Evolutionary conservation across 2,329 filamentous ascomycete species (phyloP), one percentile per base, ranked within the genome.

Genomic region (Cladosporium austrohemisphaericum): DNA sequence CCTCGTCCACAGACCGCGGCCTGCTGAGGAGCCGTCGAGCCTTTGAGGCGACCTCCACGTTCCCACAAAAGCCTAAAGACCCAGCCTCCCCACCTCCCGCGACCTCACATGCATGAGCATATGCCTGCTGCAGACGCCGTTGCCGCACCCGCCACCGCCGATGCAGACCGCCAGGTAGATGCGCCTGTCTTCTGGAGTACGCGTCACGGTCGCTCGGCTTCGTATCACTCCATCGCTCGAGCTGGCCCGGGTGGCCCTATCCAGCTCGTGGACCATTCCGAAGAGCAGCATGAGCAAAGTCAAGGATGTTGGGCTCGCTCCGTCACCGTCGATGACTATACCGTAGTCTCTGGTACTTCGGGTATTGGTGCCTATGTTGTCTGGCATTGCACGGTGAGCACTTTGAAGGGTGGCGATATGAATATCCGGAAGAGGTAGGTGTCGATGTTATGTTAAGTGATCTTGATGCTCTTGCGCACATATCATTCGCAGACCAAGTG

Each of bases 331-430:
- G 76, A 82, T 49, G 80, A 83, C 60, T 77, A 83, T 68, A 75
- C 78, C 26, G 73, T 85, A 55, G 76, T 85, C 23, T 74, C 76
- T 53, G 81, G 80, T 7, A 76, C 72, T 44, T 71, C 76, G 3
- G 78, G 78, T 5, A 71, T 84, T 40, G 92, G 92, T n/a, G 87
- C 91, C 2, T 98, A 97, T 71, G 88, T 96, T 1, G 90, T 95
- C 6, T 98, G 88, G 88, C 93, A 89, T 64, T 90, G 93, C 61
- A 82, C 78, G 40, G 88, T 98, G 36, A 84, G 93, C 66, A 96
- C 90, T 3, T 72, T 97, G 43, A 85, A 83, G 68, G 89, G 58
- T 60, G 68, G 56, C 56, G 59, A 52, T 50, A 50, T 65, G 50
- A 57, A 52, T 33, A 53, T 68, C 6, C 55, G 63, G 36, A 83